Base-by-base conservation (phyloP, 1,139 yeast species). In the Nakaseomyces bracarensis region DNA sequence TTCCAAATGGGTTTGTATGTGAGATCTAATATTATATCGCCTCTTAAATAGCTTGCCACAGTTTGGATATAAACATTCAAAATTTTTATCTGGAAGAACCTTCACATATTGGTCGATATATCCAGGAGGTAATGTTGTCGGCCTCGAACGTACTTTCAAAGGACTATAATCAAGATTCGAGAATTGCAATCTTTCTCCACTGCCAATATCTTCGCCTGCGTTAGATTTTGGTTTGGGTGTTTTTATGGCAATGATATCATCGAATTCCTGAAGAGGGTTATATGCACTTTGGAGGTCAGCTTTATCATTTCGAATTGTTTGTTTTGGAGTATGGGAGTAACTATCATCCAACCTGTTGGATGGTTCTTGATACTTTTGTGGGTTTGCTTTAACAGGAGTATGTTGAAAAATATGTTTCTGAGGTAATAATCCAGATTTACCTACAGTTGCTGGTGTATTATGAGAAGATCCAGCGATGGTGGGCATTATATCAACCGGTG, bases 1-100 rank as follows among this genome's bases (percentile, higher is more conserved):
- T 60, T 93, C 81, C 42, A 91, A 67, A 68, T 91, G 99, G 0
- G 98, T 91, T 61, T 91, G 98, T 43, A 91, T 87, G 60, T 91
- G 99, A 0, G 96, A 86, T 48, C 97, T 72, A 11, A 86, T 87
- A 58, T 91, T 91, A 65, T 93, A 93, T 42, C 96, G 71, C 55
- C 98, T 72, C 8, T 89, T 79, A 63, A 91, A 91, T 44, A 74
- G 69, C 62, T 91, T 86, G 16, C 84, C 84, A 65, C 99, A 91
- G 44, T 75, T 72, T 22, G 83, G 77, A 61, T 71, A 91, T 43
- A 75, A 71, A 62, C 99, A 91, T 29, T 79, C 72, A 64, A 75
- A 93, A 22, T 65, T 64, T 49, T 77, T 77, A 42, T 80, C 74
- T 6, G 61, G 57, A 14, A 60, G 38, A 39, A 72, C 80, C 52